Conservation (phyloP, 495 filamentous ascomycete species). For the Oleoguttula mirabilis region DNA sequence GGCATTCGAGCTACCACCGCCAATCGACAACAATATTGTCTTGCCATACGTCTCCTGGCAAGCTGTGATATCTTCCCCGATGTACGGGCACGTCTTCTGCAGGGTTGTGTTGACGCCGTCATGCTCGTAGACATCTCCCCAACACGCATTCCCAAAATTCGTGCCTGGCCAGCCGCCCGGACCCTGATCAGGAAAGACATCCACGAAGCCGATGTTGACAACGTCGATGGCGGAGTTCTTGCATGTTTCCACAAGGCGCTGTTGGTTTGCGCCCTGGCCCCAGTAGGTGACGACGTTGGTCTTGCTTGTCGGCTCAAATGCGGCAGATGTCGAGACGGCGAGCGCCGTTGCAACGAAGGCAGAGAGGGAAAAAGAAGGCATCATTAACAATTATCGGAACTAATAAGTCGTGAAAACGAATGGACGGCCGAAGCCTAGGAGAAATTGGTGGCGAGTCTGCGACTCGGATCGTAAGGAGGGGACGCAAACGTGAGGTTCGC, state of each 20-base stretch:
- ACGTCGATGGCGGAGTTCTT: constrained; percentile 49
- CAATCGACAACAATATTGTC: constrained; percentile 31
- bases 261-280: constrained; percentile 38
- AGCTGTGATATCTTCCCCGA: constrained; percentile 26
- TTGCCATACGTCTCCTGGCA: constrained; percentile 30
- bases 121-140: constrained; percentile 27
- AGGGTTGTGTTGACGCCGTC: constrained; percentile 24
- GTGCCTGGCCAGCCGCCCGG: constrained; percentile 44
- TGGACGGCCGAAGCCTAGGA: neutral
- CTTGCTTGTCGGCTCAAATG: constrained; percentile 22
- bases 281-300: constrained; percentile 45
- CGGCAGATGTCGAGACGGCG: neutral
- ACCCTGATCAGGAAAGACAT: constrained; percentile 46
- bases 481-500: constrained; percentile 1
- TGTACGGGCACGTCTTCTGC: constrained; percentile 26
- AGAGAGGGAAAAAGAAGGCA: neutral
- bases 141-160: constrained; percentile 58
- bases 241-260: constrained; percentile 44
- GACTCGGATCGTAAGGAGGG: neutral
- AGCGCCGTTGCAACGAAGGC: neutral
- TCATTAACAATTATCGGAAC: neutral
- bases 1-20: constrained; percentile 24
- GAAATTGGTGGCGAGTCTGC: neutral
- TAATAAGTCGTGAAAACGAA: neutral
- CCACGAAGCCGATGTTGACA: constrained; percentile 55